Percentiles rank a stretch among this genome's conserved stretches.
phyloP scores from a whole-genome alignment of 768 basidiomycete species.

The Antrodiella citrinella region DNA sequence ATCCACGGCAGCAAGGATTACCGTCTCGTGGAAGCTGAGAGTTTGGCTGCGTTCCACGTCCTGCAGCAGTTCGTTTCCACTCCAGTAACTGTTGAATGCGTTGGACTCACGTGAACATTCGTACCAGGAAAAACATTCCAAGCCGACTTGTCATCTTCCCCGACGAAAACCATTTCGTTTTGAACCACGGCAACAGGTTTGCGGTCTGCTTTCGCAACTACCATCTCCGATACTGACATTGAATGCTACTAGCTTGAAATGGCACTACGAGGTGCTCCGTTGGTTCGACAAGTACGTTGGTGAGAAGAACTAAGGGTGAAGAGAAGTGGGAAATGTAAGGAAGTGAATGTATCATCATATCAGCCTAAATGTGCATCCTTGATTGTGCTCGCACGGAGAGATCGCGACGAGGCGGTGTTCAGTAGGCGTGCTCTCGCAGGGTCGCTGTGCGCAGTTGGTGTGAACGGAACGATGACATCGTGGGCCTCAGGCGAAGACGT shows the following conservation, averaged over 20 bases:
- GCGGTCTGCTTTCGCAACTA: conserved; percentile 8
- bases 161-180: conserved; percentile 90
- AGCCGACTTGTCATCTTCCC: conserved; percentile 80
- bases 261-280: conserved; percentile 91
- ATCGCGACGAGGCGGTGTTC: neutral
- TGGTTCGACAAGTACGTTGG: conserved; percentile 77
- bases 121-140: conserved; percentile 62
- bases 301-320: conserved; percentile 1
- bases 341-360: too few species aligned
- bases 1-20: conserved; percentile 89
- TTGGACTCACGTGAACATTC: neutral
- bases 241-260: conserved; percentile 56
- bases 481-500: too few species aligned
- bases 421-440: neutral
- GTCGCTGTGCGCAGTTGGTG: neutral
- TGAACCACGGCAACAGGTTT: conserved; percentile 70
- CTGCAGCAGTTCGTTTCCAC: conserved; percentile 62
- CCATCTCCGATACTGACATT: too few species aligned
- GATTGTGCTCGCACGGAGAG: neutral
- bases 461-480: too few species aligned
- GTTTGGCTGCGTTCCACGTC: conserved; percentile 79
- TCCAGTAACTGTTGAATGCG: neutral
- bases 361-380: too few species aligned
- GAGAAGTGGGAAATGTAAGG: neutral
- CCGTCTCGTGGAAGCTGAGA: conserved; percentile 77